Conservation (phyloP, 1,284 basidiomycete species). For the Cryptococcus sp. region DNA sequence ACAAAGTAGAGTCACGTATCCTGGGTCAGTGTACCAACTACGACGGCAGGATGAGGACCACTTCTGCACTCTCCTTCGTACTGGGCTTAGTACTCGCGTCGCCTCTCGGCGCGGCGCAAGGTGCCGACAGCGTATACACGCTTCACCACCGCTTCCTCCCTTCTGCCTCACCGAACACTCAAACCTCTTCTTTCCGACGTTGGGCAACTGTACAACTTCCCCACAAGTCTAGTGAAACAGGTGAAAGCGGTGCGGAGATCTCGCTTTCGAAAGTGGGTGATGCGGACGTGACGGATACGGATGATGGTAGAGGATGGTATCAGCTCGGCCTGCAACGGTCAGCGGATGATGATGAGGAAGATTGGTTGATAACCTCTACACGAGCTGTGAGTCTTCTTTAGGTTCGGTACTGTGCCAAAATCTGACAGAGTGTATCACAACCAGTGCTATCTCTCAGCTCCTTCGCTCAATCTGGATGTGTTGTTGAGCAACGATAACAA, state of each 20-base stretch:
- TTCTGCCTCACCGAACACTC: not conserved
- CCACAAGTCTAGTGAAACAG: not conserved
- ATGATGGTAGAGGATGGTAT: constrained; percentile 57
- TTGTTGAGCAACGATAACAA: not conserved
- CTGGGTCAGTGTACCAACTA: too few species aligned
- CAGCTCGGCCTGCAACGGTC: constrained; percentile 69
- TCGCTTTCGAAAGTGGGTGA: not conserved
- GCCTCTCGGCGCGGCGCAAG: too few species aligned
- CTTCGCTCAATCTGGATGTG: not conserved
- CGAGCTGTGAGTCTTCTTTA: constrained; percentile 61
- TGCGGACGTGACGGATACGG: not conserved
- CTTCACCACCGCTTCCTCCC: constrained; percentile 11
- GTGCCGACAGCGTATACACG: not conserved
- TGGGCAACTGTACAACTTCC: constrained; percentile 47
- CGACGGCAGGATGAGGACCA: too few species aligned
- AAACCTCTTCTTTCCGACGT: constrained; percentile 23
- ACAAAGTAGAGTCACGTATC: too few species aligned
- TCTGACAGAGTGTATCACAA: constrained; percentile 10
- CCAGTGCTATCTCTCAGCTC: constrained; percentile 10
- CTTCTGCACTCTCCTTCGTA: too few species aligned
- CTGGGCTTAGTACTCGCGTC: too few species aligned
- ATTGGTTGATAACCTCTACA: constrained; percentile 65
- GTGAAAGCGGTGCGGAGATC: not conserved
- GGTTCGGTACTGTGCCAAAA: constrained; percentile 4
- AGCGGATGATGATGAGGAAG: constrained; percentile 27